These are phyloP conservation scores for Ceratocystis papillata DNA, from an alignment of 2,329 filamentous ascomycete species.

Conservation along the genomic window DNA sequence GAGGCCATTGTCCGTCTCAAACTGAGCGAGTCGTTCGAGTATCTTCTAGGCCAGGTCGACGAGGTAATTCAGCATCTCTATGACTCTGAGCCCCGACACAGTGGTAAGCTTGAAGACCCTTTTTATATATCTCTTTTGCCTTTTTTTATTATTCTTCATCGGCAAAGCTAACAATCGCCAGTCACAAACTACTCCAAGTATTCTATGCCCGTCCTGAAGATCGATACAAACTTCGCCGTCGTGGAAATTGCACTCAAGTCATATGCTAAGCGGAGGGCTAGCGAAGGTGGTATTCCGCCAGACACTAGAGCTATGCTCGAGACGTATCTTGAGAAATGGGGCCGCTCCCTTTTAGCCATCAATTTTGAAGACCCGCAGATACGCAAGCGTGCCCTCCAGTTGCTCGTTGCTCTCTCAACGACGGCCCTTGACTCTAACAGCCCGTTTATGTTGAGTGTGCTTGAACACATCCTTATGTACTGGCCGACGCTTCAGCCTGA, in stretches of 20 bases:
- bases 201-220: conserved; percentile 60
- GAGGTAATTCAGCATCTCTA: conserved; percentile 65
- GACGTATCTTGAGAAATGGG: conserved; percentile 59
- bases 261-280: conserved; percentile 62
- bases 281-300: conserved; percentile 13
- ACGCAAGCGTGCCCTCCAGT: conserved; percentile 66
- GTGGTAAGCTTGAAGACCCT: conserved; percentile 39
- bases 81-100: conserved; percentile 55
- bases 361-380: conserved; percentile 76
- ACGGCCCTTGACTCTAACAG: conserved; percentile 66
- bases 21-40: conserved; percentile 71
- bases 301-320: conserved; percentile 31
- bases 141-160: background rate
- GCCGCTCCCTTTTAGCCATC: conserved; percentile 56
- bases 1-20: conserved; percentile 75
- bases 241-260: conserved; percentile 83
- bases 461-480: conserved; percentile 82
- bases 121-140: background rate
- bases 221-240: conserved; percentile 82
- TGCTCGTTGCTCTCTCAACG: conserved; percentile 76
- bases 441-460: conserved; percentile 73
- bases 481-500: conserved; percentile 63
- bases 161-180: conserved; percentile 26
- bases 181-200: conserved; percentile 55
- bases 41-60: conserved; percentile 74